phyloP scores from a whole-genome alignment of 73 alveolate genomes.

The Paramecium tetraurelia region DNA sequence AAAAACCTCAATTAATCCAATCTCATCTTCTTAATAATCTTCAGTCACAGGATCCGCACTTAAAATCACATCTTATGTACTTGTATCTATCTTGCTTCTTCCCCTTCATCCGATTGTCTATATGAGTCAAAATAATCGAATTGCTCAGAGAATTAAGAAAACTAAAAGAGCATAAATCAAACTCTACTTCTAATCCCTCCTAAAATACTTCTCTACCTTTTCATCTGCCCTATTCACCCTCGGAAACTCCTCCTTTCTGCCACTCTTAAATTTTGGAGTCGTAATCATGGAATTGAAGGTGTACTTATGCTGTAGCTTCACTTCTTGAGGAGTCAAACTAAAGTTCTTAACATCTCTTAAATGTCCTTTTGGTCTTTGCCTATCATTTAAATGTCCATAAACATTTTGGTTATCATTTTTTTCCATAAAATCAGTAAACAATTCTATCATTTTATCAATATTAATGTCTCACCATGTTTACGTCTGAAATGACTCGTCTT shows the following conservation, averaged over 20 bases:
- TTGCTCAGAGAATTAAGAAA: neutral
- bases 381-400: slow-evolving; percentile 45
- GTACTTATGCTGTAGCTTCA: neutral
- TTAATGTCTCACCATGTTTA: neutral
- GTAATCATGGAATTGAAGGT: neutral
- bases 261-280: neutral
- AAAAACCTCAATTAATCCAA: slow-evolving; percentile 29
- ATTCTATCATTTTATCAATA: neutral
- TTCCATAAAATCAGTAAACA: slow-evolving; percentile 56
- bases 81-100: neutral
- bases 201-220: neutral
- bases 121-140: neutral
- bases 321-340: neutral
- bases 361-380: slow-evolving; percentile 51
- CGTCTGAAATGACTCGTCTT: neutral
- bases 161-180: neutral
- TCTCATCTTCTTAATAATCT: slow-evolving; percentile 6
- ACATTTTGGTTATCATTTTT: slow-evolving; percentile 48
- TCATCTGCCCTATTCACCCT: neutral
- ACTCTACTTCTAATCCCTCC: neutral
- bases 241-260: neutral
- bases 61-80: neutral
- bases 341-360: slow-evolving; percentile 22
- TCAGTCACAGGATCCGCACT: neutral
- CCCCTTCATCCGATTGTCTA: neutral